Evolutionary conservation across 2,329 filamentous ascomycete genomes (phyloP).

Genomic region (Coleophoma crateriformis): DNA sequence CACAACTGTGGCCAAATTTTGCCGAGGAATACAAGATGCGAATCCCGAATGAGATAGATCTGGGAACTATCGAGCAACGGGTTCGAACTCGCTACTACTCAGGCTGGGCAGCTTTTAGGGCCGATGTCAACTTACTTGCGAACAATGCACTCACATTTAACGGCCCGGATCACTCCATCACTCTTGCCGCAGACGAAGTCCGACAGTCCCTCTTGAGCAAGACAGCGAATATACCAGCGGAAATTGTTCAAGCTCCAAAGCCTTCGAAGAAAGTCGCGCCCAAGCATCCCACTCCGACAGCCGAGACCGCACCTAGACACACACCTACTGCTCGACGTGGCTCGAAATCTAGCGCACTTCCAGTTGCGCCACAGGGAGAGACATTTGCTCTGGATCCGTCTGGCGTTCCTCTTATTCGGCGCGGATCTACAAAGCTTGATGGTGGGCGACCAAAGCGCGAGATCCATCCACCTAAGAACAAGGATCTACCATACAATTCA

Average conservation of each 20-base stretch:
- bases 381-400: constrained; percentile 69
- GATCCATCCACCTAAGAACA: constrained; percentile 84
- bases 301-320: constrained; percentile 30
- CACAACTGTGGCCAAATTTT: constrained; percentile 67
- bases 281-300: constrained; percentile 31
- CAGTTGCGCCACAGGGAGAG: constrained; percentile 35
- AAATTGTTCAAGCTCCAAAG: constrained; percentile 48
- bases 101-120: constrained; percentile 65
- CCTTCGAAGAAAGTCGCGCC: constrained; percentile 52
- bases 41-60: constrained; percentile 76
- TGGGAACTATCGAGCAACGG: constrained; percentile 75
- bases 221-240: constrained; percentile 37
- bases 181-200: constrained; percentile 46
- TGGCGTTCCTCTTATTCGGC: constrained; percentile 75
- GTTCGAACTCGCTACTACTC: constrained; percentile 63
- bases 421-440: constrained; percentile 74
- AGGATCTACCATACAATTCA: constrained; percentile 81
- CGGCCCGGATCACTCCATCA: constrained; percentile 68
- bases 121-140: constrained; percentile 72
- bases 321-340: constrained; percentile 28
- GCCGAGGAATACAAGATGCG: constrained; percentile 66
- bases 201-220: constrained; percentile 56
- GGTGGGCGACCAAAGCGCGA: constrained; percentile 83
- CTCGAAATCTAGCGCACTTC: constrained; percentile 26
- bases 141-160: constrained; percentile 81